Conservation (phyloP, 2,329 filamentous ascomycete species). For the Ascocoryne sarcoides region DNA sequence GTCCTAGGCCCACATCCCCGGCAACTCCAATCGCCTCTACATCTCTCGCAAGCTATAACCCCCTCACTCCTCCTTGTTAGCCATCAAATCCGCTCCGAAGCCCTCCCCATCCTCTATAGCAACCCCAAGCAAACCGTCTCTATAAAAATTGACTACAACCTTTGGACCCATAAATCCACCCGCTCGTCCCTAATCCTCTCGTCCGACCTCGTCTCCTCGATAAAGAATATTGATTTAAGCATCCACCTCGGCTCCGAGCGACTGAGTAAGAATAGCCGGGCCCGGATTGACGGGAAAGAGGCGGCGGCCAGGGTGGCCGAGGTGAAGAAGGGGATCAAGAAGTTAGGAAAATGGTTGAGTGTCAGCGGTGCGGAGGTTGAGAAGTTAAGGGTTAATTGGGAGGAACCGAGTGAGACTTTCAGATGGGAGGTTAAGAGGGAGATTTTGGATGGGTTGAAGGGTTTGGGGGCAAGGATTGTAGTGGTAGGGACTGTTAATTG, state of each 20-base stretch:
- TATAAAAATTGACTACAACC: slow-evolving; percentile 20
- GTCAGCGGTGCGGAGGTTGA: slow-evolving; percentile 19
- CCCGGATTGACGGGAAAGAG: slow-evolving; percentile 27
- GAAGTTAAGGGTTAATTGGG: slow-evolving; percentile 19
- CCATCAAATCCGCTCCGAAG: slow-evolving; percentile 20
- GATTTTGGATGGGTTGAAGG: slow-evolving; percentile 21
- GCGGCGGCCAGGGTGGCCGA: slow-evolving; percentile 14
- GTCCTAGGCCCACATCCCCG: slow-evolving; percentile 22
- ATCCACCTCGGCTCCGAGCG: slow-evolving; percentile 24
- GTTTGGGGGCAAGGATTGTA: slow-evolving; percentile 15
- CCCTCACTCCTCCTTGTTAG: slow-evolving; percentile 16
- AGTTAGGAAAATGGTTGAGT: slow-evolving; percentile 22
- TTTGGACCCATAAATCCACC: slow-evolving; percentile 23
- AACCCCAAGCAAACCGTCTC: slow-evolving; percentile 14
- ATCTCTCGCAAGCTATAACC: slow-evolving; percentile 19
- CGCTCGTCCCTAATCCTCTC: slow-evolving; percentile 19
- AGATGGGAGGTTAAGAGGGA: slow-evolving; percentile 22
- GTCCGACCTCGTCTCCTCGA: slow-evolving; percentile 15
- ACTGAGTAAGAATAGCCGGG: slow-evolving; percentile 22
- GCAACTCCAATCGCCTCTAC: slow-evolving; percentile 21
- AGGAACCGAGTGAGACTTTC: slow-evolving; percentile 24
- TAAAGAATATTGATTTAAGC: slow-evolving; percentile 19
- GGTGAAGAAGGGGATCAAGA: slow-evolving; percentile 21
- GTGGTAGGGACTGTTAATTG: slow-evolving; percentile 22
- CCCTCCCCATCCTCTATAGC: slow-evolving; percentile 23